Conservation (phyloP, 1,284 basidiomycete species). For the Apiotrichum mycotoxinovorans region DNA sequence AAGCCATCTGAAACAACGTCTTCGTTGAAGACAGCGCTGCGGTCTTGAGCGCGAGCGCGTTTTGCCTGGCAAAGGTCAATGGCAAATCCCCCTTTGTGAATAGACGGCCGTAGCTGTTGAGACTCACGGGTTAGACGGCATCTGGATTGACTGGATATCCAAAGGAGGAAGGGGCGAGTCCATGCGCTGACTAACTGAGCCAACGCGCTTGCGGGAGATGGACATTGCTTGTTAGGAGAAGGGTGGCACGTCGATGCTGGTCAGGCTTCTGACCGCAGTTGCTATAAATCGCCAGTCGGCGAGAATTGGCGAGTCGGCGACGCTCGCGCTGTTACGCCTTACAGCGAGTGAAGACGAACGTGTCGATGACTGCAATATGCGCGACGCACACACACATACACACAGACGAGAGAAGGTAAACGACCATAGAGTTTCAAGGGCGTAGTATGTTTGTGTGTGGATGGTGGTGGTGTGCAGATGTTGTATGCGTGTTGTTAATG, state of each 20-base stretch:
- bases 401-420: too few species aligned
- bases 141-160: constrained; percentile 47
- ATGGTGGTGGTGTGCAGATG: background rate
- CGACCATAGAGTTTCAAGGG: background rate
- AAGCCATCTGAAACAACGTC: constrained; percentile 47
- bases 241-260: background rate
- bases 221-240: constrained; percentile 22
- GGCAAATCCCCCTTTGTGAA: background rate
- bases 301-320: background rate
- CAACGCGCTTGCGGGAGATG: constrained; percentile 42
- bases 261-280: background rate
- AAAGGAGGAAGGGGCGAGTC: constrained; percentile 37
- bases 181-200: constrained; percentile 45
- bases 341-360: background rate
- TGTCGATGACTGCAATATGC: background rate
- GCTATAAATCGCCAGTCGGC: background rate
- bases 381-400: background rate
- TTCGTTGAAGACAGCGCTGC: constrained; percentile 46
- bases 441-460: background rate
- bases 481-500: background rate
- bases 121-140: constrained; percentile 48
- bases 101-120: background rate
- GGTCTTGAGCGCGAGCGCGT: constrained; percentile 49
- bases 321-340: background rate
- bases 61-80: constrained; percentile 33